These are phyloP conservation scores for Tetrapisispora arboricola DNA, from an alignment of 805 yeast genomes.

Conservation along the genomic window DNA sequence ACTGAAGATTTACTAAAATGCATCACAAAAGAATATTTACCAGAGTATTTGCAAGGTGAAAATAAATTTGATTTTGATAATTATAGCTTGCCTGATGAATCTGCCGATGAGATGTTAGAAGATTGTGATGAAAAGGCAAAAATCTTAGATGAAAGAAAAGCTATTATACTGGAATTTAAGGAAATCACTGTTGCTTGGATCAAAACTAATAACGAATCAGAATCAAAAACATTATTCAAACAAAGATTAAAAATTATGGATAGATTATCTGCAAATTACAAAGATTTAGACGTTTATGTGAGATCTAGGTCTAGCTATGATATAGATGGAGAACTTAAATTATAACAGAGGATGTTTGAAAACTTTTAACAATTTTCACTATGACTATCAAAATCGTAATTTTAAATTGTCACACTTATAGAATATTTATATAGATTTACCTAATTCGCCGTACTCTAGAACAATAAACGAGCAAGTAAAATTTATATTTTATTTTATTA, in stretches of 20 bases:
- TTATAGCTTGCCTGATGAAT: conserved; percentile 49
- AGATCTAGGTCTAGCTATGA: conserved; percentile 72
- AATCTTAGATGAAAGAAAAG: conserved; percentile 43
- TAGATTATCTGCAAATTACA: conserved; percentile 51
- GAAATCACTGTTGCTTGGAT: conserved; percentile 70
- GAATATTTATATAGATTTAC: too few relatives aligned
- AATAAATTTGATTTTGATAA: conserved; percentile 44
- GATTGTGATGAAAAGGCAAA: conserved; percentile 36
- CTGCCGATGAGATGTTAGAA: conserved; percentile 40
- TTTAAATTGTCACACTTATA: too few relatives aligned
- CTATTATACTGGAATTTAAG: conserved; percentile 43
- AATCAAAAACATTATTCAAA: conserved; percentile 25
- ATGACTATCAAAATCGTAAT: too few relatives aligned
- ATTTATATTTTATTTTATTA: too few relatives aligned
- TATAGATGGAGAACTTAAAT: conserved; percentile 44
- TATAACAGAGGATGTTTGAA: conserved; percentile 4
- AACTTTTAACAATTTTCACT: too few relatives aligned
- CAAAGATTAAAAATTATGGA: conserved; percentile 44
- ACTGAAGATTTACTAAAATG: conserved; percentile 52
- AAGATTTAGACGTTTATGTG: conserved; percentile 63
- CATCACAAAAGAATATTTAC: conserved; percentile 50
- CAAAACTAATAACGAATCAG: conserved; percentile 45
- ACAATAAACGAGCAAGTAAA: too few relatives aligned
- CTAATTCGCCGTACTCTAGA: too few relatives aligned
- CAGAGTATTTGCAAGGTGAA: conserved; percentile 61